Evolutionary conservation across 2,329 filamentous ascomycete genomes (phyloP).

Genomic region (Erysiphe neolycopersici): DNA sequence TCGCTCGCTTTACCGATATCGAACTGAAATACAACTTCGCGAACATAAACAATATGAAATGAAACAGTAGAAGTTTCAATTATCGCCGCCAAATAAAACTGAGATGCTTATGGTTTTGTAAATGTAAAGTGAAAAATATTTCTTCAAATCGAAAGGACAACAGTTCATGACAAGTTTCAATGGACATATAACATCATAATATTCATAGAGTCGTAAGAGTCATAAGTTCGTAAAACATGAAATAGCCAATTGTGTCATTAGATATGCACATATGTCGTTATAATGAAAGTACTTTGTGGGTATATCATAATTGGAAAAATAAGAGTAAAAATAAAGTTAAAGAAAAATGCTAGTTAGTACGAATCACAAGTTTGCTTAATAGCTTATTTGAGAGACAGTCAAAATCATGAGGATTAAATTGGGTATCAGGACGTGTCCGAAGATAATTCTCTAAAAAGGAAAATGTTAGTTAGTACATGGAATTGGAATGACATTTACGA

Average conservation of each 20-base stretch:
- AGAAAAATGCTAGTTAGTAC: slow-evolving; percentile 41
- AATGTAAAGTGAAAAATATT: background rate
- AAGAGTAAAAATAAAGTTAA: slow-evolving; percentile 5
- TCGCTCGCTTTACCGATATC: background rate
- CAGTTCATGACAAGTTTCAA: background rate
- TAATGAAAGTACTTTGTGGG: background rate
- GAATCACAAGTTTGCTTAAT: slow-evolving; percentile 83
- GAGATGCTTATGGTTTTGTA: background rate
- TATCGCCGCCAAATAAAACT: background rate
- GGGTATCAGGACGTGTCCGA: slow-evolving; percentile 44
- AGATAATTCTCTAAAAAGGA: slow-evolving; percentile 51
- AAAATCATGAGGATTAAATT: slow-evolving; percentile 78
- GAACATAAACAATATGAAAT: background rate
- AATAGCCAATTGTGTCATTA: background rate
- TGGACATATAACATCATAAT: background rate
- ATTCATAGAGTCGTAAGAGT: background rate
- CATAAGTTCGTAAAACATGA: background rate
- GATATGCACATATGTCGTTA: background rate
- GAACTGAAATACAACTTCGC: background rate
- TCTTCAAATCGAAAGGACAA: background rate
- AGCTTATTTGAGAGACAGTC: slow-evolving; percentile 95
- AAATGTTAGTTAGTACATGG: slow-evolving; percentile 16
- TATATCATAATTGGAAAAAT: slow-evolving; percentile 9
- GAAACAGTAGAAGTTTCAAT: background rate
- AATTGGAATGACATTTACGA: background rate